Percentiles rank a stretch among this genome's conserved stretches.
Evolutionary conservation across 805 yeast genomes (phyloP).

Genomic region (Saccharomyces paradoxus): DNA sequence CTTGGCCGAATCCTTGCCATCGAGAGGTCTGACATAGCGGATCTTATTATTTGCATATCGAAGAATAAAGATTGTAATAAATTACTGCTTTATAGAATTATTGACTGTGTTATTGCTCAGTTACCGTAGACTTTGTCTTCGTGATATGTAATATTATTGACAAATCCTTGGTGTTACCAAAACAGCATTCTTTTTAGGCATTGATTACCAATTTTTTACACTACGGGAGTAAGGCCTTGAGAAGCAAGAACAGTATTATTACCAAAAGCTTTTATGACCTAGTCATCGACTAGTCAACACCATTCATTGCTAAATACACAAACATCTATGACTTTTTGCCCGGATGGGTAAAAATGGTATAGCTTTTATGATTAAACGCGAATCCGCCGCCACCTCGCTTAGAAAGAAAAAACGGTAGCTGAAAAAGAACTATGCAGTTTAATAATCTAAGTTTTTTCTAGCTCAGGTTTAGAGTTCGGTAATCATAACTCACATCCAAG

Average conservation of each 20-base stretch:
- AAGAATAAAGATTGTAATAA: constrained; percentile 36
- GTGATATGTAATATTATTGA: not conserved
- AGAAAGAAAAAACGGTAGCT: not conserved
- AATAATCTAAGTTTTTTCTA: not conserved
- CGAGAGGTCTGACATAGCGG: constrained; percentile 16
- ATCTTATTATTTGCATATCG: constrained; percentile 29
- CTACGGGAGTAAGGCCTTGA: too few species aligned
- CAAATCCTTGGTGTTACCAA: too few species aligned
- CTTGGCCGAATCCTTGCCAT: constrained; percentile 15
- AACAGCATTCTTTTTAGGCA: too few species aligned
- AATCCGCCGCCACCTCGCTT: not conserved
- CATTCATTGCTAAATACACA: not conserved
- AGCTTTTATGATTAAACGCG: not conserved
- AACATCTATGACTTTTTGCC: not conserved
- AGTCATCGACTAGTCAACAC: not conserved
- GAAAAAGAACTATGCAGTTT: not conserved
- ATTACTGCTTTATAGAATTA: constrained; percentile 33
- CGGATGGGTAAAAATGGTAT: not conserved
- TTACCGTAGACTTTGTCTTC: constrained; percentile 15
- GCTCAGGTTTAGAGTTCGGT: not conserved
- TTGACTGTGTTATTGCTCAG: constrained; percentile 36
- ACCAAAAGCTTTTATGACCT: not conserved
- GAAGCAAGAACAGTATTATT: not conserved
- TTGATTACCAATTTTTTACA: too few species aligned
- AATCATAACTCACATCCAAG: not conserved